Conservation (phyloP, 75 land plant species). For the Picea glauca region DNA sequence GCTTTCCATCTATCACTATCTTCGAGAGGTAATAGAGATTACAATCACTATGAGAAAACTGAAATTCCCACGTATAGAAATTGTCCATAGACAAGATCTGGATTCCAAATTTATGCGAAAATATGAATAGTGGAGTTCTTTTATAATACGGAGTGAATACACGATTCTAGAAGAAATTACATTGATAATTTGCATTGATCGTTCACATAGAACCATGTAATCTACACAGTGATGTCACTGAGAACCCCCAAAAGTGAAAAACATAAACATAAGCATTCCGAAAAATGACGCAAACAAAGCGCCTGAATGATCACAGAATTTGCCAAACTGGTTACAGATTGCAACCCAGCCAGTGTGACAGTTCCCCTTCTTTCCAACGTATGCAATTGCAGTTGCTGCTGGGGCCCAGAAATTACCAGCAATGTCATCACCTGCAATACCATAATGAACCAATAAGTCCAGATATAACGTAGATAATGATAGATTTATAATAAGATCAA, state of each 20-base stretch:
- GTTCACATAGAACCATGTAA: too few species aligned
- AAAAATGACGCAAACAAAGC: constrained; percentile 40
- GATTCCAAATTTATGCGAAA: too few species aligned
- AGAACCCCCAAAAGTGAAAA: background rate
- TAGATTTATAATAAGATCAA: background rate
- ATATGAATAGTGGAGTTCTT: too few species aligned
- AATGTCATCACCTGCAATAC: constrained; percentile 28
- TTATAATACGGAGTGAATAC: too few species aligned
- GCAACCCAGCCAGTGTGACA: constrained; percentile 44
- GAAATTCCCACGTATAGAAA: too few species aligned
- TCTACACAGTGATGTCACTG: too few species aligned
- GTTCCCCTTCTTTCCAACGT: constrained; percentile 51
- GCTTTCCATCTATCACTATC: too few species aligned
- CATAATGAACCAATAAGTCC: background rate
- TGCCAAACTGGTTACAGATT: constrained; percentile 44
- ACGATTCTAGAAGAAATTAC: too few species aligned
- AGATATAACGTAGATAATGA: background rate
- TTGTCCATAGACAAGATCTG: too few species aligned
- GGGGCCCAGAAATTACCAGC: constrained; percentile 24
- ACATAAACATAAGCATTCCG: background rate
- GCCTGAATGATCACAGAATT: constrained; percentile 33
- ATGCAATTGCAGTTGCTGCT: constrained; percentile 48
- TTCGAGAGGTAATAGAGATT: too few species aligned
- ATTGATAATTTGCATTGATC: too few species aligned
- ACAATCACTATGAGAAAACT: too few species aligned